These are phyloP conservation scores for Sporothrix brasiliensis DNA, from an alignment of 2,329 filamentous ascomycete genomes.

Conservation along the genomic window DNA sequence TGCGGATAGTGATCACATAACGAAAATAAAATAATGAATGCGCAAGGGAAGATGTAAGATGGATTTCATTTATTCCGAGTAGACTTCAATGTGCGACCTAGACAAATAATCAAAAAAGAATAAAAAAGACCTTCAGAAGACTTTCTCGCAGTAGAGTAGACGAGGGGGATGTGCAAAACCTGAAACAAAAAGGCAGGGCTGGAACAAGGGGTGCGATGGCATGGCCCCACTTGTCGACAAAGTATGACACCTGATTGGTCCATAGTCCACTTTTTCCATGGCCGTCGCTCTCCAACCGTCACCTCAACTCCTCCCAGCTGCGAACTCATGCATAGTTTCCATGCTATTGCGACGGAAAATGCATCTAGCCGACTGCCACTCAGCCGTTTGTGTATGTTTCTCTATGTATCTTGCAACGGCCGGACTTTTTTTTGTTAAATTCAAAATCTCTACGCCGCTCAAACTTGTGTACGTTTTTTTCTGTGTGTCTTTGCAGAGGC, in stretches of 20 bases:
- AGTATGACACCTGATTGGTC: slow-evolving; percentile 30
- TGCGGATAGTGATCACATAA: slow-evolving; percentile 9
- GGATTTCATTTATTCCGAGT: too few species aligned
- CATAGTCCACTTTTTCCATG: neutral
- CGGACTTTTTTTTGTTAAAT: neutral
- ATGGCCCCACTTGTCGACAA: slow-evolving; percentile 16
- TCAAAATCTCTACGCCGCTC: neutral
- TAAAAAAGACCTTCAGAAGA: too few species aligned
- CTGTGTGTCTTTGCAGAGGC: neutral
- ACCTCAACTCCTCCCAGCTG: neutral
- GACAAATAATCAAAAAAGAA: too few species aligned
- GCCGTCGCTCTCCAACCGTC: neutral
- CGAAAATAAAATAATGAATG: neutral
- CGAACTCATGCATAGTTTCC: slow-evolving; percentile 7
- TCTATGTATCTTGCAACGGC: neutral
- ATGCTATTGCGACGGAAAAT: slow-evolving; percentile 4
- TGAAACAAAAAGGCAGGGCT: slow-evolving; percentile 22
- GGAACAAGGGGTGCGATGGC: slow-evolving; percentile 19
- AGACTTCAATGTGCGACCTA: too few species aligned
- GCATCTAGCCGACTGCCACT: too few species aligned
- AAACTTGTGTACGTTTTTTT: neutral
- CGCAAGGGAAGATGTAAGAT: neutral
- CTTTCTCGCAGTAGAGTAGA: neutral
- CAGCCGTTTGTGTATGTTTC: neutral
- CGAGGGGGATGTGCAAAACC: slow-evolving; percentile 21